A percentile compares a stretch with the other conserved stretches of the same genome.
Evolutionary conservation across 345 rosid species (phyloP).

Genomic region (Eucalyptus microcorys): DNA sequence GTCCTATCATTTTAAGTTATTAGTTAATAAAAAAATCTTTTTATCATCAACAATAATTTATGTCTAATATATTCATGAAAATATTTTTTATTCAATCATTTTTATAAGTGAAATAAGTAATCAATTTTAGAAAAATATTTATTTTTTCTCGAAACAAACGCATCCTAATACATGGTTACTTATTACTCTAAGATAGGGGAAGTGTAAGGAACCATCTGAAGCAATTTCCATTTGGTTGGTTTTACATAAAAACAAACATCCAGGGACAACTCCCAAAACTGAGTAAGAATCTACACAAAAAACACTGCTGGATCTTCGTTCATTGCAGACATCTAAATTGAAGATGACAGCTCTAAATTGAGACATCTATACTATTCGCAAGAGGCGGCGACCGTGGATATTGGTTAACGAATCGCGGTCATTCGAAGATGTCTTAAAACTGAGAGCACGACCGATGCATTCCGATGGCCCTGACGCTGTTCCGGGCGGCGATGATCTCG

Average conservation of each 20-base stretch:
- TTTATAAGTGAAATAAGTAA: too few relatives aligned
- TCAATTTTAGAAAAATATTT: too few relatives aligned
- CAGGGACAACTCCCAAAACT: neutral
- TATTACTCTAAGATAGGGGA: neutral
- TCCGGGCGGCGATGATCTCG: slow-evolving; percentile 54
- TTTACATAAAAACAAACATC: neutral
- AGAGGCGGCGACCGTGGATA: neutral
- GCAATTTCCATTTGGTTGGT: neutral
- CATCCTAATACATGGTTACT: neutral
- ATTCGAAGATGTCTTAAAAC: neutral
- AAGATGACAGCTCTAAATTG: neutral
- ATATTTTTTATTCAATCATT: too few relatives aligned
- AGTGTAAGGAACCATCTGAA: neutral
- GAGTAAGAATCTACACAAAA: neutral
- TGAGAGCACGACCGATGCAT: slow-evolving; percentile 32
- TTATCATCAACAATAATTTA: too few relatives aligned
- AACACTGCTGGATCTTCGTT: neutral
- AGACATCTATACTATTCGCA: neutral
- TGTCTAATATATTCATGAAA: too few relatives aligned
- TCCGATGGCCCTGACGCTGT: slow-evolving; percentile 28
- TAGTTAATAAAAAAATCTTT: too few relatives aligned
- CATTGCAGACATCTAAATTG: neutral
- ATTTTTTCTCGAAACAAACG: accelerated
- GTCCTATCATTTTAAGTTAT: too few relatives aligned
- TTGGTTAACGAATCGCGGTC: neutral